Evolutionary conservation across 2,329 filamentous ascomycete genomes (phyloP).

Genomic region (Alternaria infectoria): DNA sequence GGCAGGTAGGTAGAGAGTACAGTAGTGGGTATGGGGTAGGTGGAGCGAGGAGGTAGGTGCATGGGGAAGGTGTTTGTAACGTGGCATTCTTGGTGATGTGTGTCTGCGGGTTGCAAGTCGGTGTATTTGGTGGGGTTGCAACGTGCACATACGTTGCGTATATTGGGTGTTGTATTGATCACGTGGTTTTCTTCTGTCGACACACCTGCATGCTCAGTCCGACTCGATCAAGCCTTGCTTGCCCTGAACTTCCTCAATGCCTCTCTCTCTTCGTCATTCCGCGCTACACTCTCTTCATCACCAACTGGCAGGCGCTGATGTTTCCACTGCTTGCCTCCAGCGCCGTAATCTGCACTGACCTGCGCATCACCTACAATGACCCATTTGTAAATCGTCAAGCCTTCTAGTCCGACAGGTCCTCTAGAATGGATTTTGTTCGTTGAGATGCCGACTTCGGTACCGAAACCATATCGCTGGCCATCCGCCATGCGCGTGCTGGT

Average conservation of each 20-base stretch:
- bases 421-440: conserved; percentile 98
- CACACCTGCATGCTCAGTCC: not conserved
- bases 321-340: conserved; percentile 62
- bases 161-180: not conserved
- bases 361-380: conserved; percentile 85
- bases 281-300: conserved; percentile 36
- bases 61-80: not conserved
- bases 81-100: not conserved
- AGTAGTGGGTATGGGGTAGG: not conserved
- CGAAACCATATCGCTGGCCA: conserved; percentile 96
- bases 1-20: not conserved
- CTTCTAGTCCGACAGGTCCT: conserved; percentile 91
- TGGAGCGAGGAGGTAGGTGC: not conserved
- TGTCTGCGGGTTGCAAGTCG: not conserved
- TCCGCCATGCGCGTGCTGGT: conserved; percentile 93
- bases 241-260: conserved; percentile 42
- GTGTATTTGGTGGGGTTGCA: not conserved
- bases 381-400: conserved; percentile 97
- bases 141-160: not conserved
- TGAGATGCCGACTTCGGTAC: conserved; percentile 96
- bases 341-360: conserved; percentile 74
- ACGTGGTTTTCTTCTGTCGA: not conserved
- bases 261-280: conserved; percentile 43
- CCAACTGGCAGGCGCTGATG: conserved; percentile 57
- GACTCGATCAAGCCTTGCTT: conserved; percentile 7